These are phyloP conservation scores for Sporisorium exsertum DNA, from an alignment of 1,284 basidiomycete species.

Conservation along the genomic window DNA sequence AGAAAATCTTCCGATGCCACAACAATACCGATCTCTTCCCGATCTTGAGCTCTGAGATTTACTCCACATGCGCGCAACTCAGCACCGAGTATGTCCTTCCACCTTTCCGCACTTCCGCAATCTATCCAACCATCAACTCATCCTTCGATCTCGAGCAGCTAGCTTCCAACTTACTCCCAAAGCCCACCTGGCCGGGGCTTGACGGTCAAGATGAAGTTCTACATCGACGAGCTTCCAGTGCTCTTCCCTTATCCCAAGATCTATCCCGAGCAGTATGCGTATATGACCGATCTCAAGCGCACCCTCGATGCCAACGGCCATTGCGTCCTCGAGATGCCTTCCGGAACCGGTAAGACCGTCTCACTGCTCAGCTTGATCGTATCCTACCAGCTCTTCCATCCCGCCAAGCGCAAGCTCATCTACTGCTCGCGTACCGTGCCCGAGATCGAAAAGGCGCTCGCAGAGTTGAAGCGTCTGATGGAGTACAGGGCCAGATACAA, in stretches of 20 bases:
- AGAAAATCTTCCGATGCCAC: not conserved
- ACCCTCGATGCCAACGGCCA: conserved; percentile 93
- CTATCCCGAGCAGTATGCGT: conserved; percentile 91
- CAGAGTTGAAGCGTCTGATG: conserved; percentile 94
- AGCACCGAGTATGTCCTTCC: conserved; percentile 6
- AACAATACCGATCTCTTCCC: no score
- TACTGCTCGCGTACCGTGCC: conserved; percentile 99
- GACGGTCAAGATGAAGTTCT: conserved; percentile 83
- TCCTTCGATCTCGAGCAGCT: not conserved
- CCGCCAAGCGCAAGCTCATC: conserved; percentile 90
- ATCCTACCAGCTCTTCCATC: conserved; percentile 95
- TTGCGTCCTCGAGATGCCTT: conserved; percentile 99
- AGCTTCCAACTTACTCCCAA: not conserved
- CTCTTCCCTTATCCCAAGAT: conserved; percentile 71
- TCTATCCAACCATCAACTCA: not conserved
- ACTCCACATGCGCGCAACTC: conserved; percentile 31
- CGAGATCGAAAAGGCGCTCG: conserved; percentile 98
- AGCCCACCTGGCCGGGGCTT: not conserved
- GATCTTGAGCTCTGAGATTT: conserved; percentile 1
- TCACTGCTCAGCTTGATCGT: conserved; percentile 95
- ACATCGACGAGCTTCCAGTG: conserved; percentile 83
- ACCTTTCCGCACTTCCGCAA: not conserved
- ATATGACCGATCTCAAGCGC: conserved; percentile 98
- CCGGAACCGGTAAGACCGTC: conserved; percentile 98
- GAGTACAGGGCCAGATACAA: conserved; percentile 77